Base-by-base conservation (phyloP, 1,139 yeast species). In the Blastobotrys elegans region DNA sequence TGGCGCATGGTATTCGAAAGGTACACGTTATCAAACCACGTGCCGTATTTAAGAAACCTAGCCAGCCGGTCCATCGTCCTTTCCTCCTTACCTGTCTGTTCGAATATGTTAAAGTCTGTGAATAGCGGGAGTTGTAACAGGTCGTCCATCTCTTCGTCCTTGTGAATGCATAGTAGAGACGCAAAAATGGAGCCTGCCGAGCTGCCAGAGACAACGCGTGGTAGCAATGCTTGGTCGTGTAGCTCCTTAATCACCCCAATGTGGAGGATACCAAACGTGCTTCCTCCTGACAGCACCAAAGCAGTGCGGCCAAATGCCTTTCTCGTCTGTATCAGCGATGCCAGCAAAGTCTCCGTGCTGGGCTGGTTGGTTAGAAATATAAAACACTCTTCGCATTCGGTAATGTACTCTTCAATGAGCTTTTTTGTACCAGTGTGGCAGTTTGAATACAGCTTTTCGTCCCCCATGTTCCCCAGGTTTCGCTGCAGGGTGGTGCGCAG, bases 181-280 rank as follows among this genome's bases (percentile, higher is more conserved):
- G 98, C 97, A 49, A 94, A 83, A 47, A 92, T 90, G 0, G 97
- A 89, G 16, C 99, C 99, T 0, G 97, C 96, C 13, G 96, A 87
- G 10, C 96, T 84, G 0, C 99, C 98, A 46, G 95, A 84, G n/a
- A 92, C 79, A 43, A 92, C 87, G 43, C 89, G 74, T 0, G 99
- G 99, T 37, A 92, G 69, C 31, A 90, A 71, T 46, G 83, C 80
- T 41, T 78, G 76, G 56, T 86, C 94, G 43, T 84, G 69, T 36
- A 92, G 72, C 6, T 94, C 85, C 5, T 89, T 79, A 47, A 90
- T 71, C 0, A 92, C 97, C 0, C 99, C 99, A 48, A 89, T 84
- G 57, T 92, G 98, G 55, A 90, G 80, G 45, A 90, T 71, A 0
- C 97, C 98, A 69, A 92, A 85, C 2, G 96, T 85, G 13, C 96